Percentiles rank a stretch among this genome's conserved stretches.
phyloP scores from a whole-genome alignment of 192 early-diverging fungal species.

The Podila epicladia region DNA sequence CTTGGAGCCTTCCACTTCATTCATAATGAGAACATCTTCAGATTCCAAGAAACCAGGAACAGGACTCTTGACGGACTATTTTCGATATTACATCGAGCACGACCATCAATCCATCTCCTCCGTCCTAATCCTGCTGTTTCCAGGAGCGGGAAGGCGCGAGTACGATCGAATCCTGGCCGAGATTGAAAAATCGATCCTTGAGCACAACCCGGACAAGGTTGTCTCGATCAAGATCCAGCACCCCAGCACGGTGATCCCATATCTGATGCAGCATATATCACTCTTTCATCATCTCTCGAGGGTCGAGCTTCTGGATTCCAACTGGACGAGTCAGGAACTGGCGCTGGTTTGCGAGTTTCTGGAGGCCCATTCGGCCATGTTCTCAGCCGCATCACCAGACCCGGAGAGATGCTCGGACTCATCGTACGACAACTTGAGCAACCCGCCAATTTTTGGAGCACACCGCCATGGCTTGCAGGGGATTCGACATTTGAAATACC shows the following conservation, averaged over 20 bases:
- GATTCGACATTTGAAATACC: conserved; percentile 26
- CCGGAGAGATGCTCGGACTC: background rate
- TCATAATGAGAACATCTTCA: background rate
- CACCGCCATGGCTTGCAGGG: conserved; percentile 1
- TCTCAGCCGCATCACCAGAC: conserved; percentile 1
- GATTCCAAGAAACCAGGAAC: background rate
- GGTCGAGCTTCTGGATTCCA: conserved; percentile 21
- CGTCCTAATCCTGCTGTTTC: conserved; percentile 21
- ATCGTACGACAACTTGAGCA: background rate
- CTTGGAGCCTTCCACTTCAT: too few relatives aligned
- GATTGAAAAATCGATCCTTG: conserved; percentile 26
- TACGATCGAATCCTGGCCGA: conserved; percentile 24
- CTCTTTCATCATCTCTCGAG: conserved; percentile 14
- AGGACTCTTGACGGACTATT: conserved; percentile 30
- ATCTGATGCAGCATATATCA: conserved; percentile 4
- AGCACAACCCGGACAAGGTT: conserved; percentile 19
- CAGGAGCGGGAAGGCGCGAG: conserved; percentile 32
- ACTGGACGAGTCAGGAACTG: conserved; percentile 18
- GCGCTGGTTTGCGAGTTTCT: conserved; percentile 23
- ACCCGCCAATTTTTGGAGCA: background rate
- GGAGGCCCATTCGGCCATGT: conserved; percentile 11
- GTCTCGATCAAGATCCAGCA: conserved; percentile 20
- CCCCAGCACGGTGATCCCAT: conserved; percentile 7
- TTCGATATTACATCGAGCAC: conserved; percentile 22
- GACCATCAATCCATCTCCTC: conserved; percentile 22